Conservation (phyloP, 2,329 filamentous ascomycete species). For the Colletotrichum navitas region DNA sequence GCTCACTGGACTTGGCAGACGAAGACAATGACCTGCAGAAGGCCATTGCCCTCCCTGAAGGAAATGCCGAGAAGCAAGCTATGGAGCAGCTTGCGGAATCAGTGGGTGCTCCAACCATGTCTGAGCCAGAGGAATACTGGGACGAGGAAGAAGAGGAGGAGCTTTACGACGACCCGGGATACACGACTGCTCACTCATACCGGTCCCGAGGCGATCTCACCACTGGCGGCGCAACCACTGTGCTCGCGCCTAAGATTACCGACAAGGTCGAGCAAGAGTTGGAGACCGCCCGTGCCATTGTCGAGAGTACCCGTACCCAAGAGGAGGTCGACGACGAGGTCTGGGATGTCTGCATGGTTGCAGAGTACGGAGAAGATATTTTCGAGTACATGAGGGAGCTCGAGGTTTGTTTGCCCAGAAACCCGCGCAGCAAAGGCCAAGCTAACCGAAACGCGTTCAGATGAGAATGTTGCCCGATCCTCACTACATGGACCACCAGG, state of each 20-base stretch:
- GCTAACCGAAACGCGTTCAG: slow-evolving; percentile 58
- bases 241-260: slow-evolving; percentile 81
- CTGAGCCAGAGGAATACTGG: slow-evolving; percentile 77
- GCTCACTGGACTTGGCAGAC: slow-evolving; percentile 27
- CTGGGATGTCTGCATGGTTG: slow-evolving; percentile 97
- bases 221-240: slow-evolving; percentile 62
- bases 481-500: slow-evolving; percentile 96
- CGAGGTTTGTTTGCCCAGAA: slow-evolving; percentile 72
- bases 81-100: slow-evolving; percentile 33
- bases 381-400: slow-evolving; percentile 91
- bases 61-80: slow-evolving; percentile 9
- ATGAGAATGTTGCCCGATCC: slow-evolving; percentile 86
- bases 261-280: slow-evolving; percentile 80
- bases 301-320: slow-evolving; percentile 73
- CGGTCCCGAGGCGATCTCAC: slow-evolving; percentile 78
- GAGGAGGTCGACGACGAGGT: slow-evolving; percentile 90
- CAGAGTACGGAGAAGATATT: slow-evolving; percentile 96
- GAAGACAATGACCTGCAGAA: slow-evolving; percentile 22
- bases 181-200: slow-evolving; percentile 81
- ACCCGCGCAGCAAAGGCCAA: neutral
- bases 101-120: slow-evolving; percentile 42
- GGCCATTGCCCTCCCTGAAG: slow-evolving; percentile 16
- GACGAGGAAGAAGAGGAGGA: slow-evolving; percentile 79
- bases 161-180: slow-evolving; percentile 74
- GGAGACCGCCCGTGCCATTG: slow-evolving; percentile 71